Base-by-base conservation (phyloP, 2,329 filamentous ascomycete species). In the Exophiala xenobiotica region DNA sequence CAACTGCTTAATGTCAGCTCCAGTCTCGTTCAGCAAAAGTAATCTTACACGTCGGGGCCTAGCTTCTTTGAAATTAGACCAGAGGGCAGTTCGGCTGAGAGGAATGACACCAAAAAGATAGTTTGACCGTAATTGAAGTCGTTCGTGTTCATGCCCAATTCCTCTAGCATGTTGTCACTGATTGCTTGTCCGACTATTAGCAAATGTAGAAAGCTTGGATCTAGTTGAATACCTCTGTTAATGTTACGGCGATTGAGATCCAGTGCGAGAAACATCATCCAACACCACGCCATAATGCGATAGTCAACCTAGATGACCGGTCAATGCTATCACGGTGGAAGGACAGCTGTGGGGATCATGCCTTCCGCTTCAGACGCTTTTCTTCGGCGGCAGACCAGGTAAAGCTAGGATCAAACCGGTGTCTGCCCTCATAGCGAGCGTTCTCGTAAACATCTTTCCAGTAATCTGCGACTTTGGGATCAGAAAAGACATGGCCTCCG, bases 221-320 rank as follows among this genome's bases (percentile, higher is more conserved):
- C n/a, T n/a, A n/a, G n/a, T n/a, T n/a, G 69, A 61, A 86, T 86
- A 45, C 81, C 81, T 41, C 83, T 73, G 63, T n/a, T n/a, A n/a
- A n/a, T n/a, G n/a, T n/a, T n/a, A n/a, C n/a, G n/a, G n/a, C n/a
- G n/a, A n/a, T 85, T 82, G 6, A 86, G 69, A 62, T 86, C 81
- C 3, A 86, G 70, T 0, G 79, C 80, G 50, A 85, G 83, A 67
- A 86, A 85, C 66, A 83, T 83, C 24, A 83, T 31, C 24, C 56
- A 58, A 4, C 53, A 69, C 23, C 53, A 58, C 14, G 56, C 53
- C 47, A 63, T 65, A 22, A 69, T 67, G 22, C 51, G 57, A 35
- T 53, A 56, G 50, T 70, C 68, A 26, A 60, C 58, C 49, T 53
- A 6, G 26, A 6, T 27, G 26, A 27, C 26, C 6, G 12, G 26